Conservation (phyloP, 768 basidiomycete species). For the Lentinula lateritia region DNA sequence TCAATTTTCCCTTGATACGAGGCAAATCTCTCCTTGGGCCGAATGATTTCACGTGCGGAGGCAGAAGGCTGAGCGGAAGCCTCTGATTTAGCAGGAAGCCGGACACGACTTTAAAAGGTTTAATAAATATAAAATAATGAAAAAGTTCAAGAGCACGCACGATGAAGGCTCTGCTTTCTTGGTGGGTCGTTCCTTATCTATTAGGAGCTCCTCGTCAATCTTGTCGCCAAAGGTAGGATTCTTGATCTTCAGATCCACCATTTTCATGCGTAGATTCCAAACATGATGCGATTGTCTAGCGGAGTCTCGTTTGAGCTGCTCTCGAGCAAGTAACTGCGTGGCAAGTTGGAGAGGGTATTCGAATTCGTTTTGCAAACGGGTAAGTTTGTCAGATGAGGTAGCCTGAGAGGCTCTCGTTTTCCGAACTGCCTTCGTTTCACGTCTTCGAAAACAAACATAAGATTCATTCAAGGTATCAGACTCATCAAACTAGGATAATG, state of each 20-base stretch:
- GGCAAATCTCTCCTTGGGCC: conserved; percentile 61
- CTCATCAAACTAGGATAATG: conserved; percentile 66
- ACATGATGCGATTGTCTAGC: conserved; percentile 53
- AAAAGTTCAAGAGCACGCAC: conserved; percentile 15
- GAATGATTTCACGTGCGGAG: conserved; percentile 29
- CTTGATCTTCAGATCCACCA: conserved; percentile 79
- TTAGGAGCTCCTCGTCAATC: conserved; percentile 65
- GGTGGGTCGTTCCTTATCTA: conserved; percentile 62
- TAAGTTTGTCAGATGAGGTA: conserved; percentile 83
- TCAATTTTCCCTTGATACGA: conserved; percentile 61
- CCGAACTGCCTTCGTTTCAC: conserved; percentile 89
- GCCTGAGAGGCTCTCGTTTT: conserved; percentile 92
- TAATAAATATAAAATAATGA: background rate
- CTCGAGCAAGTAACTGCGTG: conserved; percentile 60
- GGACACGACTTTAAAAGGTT: background rate
- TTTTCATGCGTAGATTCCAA: conserved; percentile 72
- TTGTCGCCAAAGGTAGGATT: conserved; percentile 55
- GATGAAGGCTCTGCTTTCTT: conserved; percentile 50
- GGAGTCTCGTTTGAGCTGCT: conserved; percentile 68
- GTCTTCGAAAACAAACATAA: conserved; percentile 94
- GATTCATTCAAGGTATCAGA: conserved; percentile 86
- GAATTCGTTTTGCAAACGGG: conserved; percentile 76
- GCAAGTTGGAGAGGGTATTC: conserved; percentile 69
- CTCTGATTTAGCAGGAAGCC: background rate
- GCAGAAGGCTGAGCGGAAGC: background rate